phyloP scores from a whole-genome alignment of 148 eudicot genomes.

The Polygonum aviculare region DNA sequence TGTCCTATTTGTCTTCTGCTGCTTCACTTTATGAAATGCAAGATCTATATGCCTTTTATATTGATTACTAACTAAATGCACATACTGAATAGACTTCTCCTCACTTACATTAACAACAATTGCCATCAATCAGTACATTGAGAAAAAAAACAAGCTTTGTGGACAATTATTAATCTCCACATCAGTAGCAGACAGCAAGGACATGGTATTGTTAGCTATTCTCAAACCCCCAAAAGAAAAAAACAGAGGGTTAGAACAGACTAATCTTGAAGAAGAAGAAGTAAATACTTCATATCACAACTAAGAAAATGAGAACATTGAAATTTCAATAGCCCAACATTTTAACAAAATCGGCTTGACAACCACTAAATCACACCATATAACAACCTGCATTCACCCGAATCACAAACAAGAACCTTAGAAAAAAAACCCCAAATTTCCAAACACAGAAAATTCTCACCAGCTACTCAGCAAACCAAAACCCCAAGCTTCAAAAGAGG shows the following conservation, averaged over 20 bases:
- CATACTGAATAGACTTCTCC: no score
- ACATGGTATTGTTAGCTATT: neutral
- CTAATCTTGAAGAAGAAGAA: neutral
- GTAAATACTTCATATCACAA: neutral
- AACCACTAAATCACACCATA: neutral
- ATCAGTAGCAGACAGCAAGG: neutral
- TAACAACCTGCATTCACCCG: neutral
- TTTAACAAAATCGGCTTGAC: neutral
- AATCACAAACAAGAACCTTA: neutral
- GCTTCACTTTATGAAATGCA: no score
- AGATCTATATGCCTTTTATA: no score
- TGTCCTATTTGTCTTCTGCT: no score
- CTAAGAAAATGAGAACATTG: no score
- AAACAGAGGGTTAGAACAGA: neutral
- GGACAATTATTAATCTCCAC: no score
- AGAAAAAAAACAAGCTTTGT: no score
- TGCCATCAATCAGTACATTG: no score
- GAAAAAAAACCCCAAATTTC: constrained; percentile 1
- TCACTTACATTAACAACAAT: no score
- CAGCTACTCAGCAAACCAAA: neutral
- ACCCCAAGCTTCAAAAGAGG: neutral
- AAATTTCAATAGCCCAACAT: neutral
- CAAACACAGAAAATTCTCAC: neutral
- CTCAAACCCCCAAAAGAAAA: neutral
- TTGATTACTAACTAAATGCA: no score